phyloP scores from a whole-genome alignment of 352 stramenopile genomes.

The Phytophthora colocasiae region DNA sequence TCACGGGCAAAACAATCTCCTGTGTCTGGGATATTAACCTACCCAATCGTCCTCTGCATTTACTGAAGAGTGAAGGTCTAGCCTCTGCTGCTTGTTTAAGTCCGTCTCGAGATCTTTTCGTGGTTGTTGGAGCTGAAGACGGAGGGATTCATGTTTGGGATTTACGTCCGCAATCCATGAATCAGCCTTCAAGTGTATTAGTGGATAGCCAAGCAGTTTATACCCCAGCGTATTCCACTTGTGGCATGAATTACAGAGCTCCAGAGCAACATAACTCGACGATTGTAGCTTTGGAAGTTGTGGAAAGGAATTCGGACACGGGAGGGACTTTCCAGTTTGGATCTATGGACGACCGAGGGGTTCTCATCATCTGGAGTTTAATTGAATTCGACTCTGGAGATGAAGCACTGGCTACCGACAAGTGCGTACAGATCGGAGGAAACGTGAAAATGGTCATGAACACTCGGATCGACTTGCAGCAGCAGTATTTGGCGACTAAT shows the following conservation, averaged over 20 bases:
- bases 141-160: slow-evolving; percentile 78
- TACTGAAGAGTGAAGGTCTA: slow-evolving; percentile 59
- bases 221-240: slow-evolving; percentile 67
- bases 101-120: slow-evolving; percentile 62
- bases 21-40: slow-evolving; percentile 79
- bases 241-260: slow-evolving; percentile 51
- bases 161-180: slow-evolving; percentile 43
- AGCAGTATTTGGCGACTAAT: slow-evolving; percentile 42
- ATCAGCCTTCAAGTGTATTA: slow-evolving; percentile 21
- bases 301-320: slow-evolving; percentile 26
- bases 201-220: slow-evolving; percentile 40
- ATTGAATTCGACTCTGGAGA: slow-evolving; percentile 58
- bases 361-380: slow-evolving; percentile 79
- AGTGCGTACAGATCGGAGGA: slow-evolving; percentile 70
- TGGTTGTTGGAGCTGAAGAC: slow-evolving; percentile 62
- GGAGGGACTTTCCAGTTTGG: slow-evolving; percentile 69
- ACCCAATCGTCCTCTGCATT: slow-evolving; percentile 44
- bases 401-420: slow-evolving; percentile 55
- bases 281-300: slow-evolving; percentile 55
- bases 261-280: slow-evolving; percentile 50
- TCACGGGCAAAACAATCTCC: slow-evolving; percentile 54
- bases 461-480: slow-evolving; percentile 63
- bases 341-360: slow-evolving; percentile 73
- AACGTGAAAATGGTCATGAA: slow-evolving; percentile 76
- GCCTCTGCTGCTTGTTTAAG: slow-evolving; percentile 49